phyloP scores from a whole-genome alignment of 345 rosid species.

The Eucalyptus grandis region DNA sequence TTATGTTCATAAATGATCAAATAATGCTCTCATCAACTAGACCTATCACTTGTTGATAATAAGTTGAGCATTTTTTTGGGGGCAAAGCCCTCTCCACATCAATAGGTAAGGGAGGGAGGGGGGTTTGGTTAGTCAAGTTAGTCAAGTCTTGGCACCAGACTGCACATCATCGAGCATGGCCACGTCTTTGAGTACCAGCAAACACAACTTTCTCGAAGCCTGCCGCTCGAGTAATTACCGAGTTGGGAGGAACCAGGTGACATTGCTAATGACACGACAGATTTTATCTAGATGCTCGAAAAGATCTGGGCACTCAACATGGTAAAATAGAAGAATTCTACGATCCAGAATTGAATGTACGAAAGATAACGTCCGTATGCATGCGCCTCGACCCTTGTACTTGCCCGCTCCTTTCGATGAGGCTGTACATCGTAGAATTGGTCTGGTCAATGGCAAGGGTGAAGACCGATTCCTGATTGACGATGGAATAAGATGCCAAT shows the following conservation, averaged over 20 bases:
- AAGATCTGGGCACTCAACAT: neutral
- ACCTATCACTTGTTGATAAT: too few relatives aligned
- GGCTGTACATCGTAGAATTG: neutral
- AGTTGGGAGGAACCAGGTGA: neutral
- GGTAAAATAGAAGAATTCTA: neutral
- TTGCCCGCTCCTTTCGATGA: neutral
- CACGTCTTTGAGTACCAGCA: neutral
- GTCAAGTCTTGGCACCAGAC: neutral
- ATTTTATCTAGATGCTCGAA: neutral
- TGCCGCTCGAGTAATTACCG: neutral
- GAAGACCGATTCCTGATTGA: neutral
- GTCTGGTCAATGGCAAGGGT: neutral
- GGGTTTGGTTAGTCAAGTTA: neutral
- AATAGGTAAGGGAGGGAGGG: neutral
- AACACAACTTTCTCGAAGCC: neutral
- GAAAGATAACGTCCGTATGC: neutral
- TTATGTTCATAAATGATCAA: too few relatives aligned
- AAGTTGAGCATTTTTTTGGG: too few relatives aligned
- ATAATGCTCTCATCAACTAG: neutral
- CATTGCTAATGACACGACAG: neutral
- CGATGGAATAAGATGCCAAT: neutral
- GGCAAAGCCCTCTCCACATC: neutral
- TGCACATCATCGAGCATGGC: neutral
- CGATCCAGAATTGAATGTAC: neutral
- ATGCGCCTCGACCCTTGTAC: neutral